These are phyloP conservation scores for Phytophthora rubi DNA, from an alignment of 352 stramenopile species.

Conservation along the genomic window DNA sequence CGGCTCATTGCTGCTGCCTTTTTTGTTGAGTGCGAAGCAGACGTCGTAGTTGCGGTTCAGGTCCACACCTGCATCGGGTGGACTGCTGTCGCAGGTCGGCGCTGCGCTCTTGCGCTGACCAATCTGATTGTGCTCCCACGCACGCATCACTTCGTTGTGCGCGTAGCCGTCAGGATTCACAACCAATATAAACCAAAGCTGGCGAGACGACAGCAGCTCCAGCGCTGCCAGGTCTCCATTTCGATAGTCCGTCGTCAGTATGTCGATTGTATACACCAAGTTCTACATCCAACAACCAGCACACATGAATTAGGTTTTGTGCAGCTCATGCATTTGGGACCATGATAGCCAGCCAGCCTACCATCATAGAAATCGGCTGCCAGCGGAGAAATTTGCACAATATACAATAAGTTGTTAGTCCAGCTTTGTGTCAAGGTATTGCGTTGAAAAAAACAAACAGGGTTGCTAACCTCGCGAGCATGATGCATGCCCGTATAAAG, in stretches of 20 bases:
- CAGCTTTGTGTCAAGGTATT: background rate
- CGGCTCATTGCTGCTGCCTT: constrained; percentile 67
- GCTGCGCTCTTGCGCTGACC: constrained; percentile 80
- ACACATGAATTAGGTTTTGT: background rate
- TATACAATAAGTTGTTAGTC: background rate
- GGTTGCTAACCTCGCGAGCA: constrained; percentile 63
- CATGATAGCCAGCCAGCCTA: constrained; percentile 23
- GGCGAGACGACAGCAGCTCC: constrained; percentile 63
- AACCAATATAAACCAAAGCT: constrained; percentile 86
- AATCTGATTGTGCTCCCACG: constrained; percentile 52
- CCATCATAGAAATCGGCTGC: constrained; percentile 89
- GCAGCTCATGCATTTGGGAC: background rate
- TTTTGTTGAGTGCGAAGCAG: constrained; percentile 68
- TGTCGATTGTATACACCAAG: constrained; percentile 84
- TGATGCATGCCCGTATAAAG: constrained; percentile 89
- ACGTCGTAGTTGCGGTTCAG: constrained; percentile 89
- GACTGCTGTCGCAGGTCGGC: constrained; percentile 37
- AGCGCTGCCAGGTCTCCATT: constrained; percentile 65
- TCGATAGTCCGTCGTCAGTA: constrained; percentile 60
- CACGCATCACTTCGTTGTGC: constrained; percentile 66
- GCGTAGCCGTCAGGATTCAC: constrained; percentile 88
- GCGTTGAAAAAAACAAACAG: background rate
- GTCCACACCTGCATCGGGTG: constrained; percentile 66
- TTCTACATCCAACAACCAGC: constrained; percentile 45
- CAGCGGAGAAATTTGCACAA: background rate